A percentile compares a stretch with the other conserved stretches of the same genome.
These are phyloP conservation scores for Luvunga scandens DNA, from an alignment of 345 rosid genomes.

Conservation along the genomic window DNA sequence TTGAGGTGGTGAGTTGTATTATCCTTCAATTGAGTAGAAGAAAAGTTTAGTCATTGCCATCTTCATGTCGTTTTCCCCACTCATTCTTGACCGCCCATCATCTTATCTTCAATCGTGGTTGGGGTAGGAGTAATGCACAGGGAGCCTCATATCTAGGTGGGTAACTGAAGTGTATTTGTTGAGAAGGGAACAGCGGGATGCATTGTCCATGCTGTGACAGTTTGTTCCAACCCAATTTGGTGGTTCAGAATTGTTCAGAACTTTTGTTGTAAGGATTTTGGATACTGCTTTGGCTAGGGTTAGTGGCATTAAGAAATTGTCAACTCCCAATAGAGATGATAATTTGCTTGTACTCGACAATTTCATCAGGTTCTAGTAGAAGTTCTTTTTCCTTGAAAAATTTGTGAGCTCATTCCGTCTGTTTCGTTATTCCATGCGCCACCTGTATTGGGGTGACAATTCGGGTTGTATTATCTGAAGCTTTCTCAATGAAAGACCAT, in stretches of 20 bases:
- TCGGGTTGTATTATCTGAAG: neutral
- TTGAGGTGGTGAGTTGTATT: slow-evolving; percentile 61
- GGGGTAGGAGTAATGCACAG: slow-evolving; percentile 34
- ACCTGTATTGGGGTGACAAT: neutral
- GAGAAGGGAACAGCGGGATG: slow-evolving; percentile 16
- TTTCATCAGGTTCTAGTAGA: neutral
- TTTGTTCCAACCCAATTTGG: slow-evolving; percentile 11
- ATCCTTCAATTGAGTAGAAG: slow-evolving; percentile 20
- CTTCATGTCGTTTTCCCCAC: slow-evolving; percentile 2
- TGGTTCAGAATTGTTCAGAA: slow-evolving; percentile 11
- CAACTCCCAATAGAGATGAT: slow-evolving; percentile 11
- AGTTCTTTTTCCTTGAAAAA: neutral
- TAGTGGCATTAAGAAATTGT: slow-evolving; percentile 6
- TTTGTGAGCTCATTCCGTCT: neutral
- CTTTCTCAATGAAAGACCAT: too few species aligned
- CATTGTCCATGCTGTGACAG: neutral
- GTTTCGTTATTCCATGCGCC: neutral
- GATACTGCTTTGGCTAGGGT: slow-evolving; percentile 8
- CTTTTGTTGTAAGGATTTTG: slow-evolving; percentile 21
- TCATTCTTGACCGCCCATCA: neutral
- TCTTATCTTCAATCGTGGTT: slow-evolving; percentile 25
- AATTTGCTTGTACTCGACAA: neutral
- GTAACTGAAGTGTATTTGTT: slow-evolving; percentile 38
- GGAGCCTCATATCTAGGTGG: slow-evolving; percentile 32
- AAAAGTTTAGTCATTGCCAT: slow-evolving; percentile 5